Percentiles rank a stretch among this genome's conserved stretches.
phyloP scores from a whole-genome alignment of 2,329 filamentous ascomycete genomes.

The Ophiostoma piceae region DNA sequence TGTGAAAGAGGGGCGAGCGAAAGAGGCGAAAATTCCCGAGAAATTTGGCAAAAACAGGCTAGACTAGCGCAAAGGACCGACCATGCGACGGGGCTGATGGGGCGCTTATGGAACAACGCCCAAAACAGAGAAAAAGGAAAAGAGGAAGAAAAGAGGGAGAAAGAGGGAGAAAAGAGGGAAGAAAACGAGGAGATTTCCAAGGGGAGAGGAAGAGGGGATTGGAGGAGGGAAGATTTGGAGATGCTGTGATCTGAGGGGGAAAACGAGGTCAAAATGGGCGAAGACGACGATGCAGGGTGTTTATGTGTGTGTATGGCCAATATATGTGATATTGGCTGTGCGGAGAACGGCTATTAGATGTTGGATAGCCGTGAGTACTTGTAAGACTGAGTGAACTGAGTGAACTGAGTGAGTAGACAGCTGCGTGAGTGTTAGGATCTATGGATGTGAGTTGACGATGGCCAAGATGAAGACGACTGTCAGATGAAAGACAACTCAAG shows the following conservation, averaged over 20 bases:
- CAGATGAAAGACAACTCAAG: no score
- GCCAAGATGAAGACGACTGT: no score
- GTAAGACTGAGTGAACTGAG: not conserved
- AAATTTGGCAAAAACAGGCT: not conserved
- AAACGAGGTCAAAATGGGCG: not conserved
- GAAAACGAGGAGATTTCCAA: not conserved
- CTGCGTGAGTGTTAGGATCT: no score
- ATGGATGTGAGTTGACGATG: no score
- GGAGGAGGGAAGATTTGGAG: not conserved
- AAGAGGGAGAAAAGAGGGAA: not conserved
- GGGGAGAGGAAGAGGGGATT: not conserved
- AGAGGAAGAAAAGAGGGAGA: not conserved
- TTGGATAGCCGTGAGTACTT: not conserved
- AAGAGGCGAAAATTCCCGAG: constrained; percentile 20
- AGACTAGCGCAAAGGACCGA: not conserved
- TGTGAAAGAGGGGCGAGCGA: not conserved
- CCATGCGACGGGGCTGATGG: not conserved
- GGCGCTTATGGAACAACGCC: constrained; percentile 2
- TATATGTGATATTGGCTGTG: not conserved
- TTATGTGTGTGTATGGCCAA: not conserved
- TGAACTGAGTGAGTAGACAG: no score
- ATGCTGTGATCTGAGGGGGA: not conserved
- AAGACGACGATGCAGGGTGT: not conserved
- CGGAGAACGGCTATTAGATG: not conserved
- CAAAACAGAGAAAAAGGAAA: not conserved